Conservation (phyloP, 2,329 filamentous ascomycete genomes). For the Calonectria hongkongensis region DNA sequence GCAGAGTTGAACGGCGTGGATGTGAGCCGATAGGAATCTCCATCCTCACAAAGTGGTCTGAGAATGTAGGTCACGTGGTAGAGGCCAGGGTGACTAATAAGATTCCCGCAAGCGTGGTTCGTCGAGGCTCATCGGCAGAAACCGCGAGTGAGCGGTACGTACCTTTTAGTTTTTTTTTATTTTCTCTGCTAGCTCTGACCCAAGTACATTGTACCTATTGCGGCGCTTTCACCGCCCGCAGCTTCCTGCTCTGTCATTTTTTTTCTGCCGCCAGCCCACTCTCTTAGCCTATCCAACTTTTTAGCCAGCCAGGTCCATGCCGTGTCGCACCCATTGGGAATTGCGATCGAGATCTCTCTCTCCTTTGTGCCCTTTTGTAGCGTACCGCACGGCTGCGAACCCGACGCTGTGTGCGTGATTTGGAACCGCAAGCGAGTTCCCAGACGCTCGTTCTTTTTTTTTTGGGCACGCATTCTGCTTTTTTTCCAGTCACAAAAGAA, state of each 20-base stretch:
- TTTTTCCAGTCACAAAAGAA: neutral
- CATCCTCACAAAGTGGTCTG: conserved; percentile 55
- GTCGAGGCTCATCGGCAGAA: conserved; percentile 48
- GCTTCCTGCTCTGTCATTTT: conserved; percentile 46
- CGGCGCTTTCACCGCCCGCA: conserved; percentile 47
- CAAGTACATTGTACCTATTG: neutral
- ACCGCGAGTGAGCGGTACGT: conserved; percentile 35
- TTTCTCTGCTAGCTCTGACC: neutral
- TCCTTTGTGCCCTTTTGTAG: conserved; percentile 43
- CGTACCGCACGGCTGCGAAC: conserved; percentile 33
- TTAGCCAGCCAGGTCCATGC: conserved; percentile 48
- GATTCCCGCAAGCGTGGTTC: conserved; percentile 39
- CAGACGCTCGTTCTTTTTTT: conserved; percentile 19
- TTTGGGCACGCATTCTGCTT: neutral
- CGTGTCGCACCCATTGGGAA: conserved; percentile 48
- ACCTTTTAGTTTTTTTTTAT: neutral
- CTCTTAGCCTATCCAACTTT: conserved; percentile 47
- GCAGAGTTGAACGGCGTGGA: conserved; percentile 51
- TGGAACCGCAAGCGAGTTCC: neutral
- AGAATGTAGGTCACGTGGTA: conserved; percentile 50
- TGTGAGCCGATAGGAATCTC: conserved; percentile 8
- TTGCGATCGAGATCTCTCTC: conserved; percentile 46
- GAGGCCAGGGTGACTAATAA: conserved; percentile 47
- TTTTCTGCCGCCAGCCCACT: conserved; percentile 57
- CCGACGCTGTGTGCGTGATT: conserved; percentile 28